Percentiles rank a stretch among this genome's conserved stretches.
These are phyloP conservation scores for Boletus sp. DNA, from an alignment of 768 basidiomycete species.

Conservation along the genomic window DNA sequence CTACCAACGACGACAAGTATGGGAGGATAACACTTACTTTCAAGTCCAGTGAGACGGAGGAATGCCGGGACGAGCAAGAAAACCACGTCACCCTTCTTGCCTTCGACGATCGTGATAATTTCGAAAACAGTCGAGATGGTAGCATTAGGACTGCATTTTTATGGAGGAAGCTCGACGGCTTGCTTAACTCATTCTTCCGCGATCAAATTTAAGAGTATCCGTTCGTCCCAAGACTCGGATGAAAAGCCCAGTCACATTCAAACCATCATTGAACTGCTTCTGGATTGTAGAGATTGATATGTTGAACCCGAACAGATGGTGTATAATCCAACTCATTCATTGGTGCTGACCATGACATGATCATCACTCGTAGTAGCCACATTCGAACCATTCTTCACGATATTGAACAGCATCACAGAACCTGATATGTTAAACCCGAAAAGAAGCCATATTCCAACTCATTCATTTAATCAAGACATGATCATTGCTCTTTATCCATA, in stretches of 20 bases:
- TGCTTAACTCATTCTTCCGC: slow-evolving; percentile 26
- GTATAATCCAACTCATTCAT: too few relatives aligned
- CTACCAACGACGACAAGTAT: too few relatives aligned
- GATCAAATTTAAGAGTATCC: neutral
- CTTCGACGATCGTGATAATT: slow-evolving; percentile 25
- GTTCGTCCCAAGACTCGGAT: too few relatives aligned
- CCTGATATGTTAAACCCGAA: slow-evolving; percentile 66
- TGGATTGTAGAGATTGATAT: slow-evolving; percentile 56
- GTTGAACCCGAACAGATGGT: slow-evolving; percentile 40
- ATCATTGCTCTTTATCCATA: slow-evolving; percentile 41
- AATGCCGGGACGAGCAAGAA: slow-evolving; percentile 34
- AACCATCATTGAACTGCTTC: slow-evolving; percentile 54
- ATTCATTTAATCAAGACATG: neutral
- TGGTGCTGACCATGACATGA: too few relatives aligned
- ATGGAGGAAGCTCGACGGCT: slow-evolving; percentile 29
- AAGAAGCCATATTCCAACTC: slow-evolving; percentile 48
- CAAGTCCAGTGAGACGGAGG: slow-evolving; percentile 33
- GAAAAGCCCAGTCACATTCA: slow-evolving; percentile 49
- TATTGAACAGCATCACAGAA: slow-evolving; percentile 60
- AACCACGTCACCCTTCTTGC: slow-evolving; percentile 32
- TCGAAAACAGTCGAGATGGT: slow-evolving; percentile 32
- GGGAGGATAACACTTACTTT: slow-evolving; percentile 30
- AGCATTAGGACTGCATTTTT: slow-evolving; percentile 27
- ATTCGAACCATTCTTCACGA: slow-evolving; percentile 48
- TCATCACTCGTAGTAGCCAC: slow-evolving; percentile 47